Base-by-base conservation (phyloP, 2,329 filamentous ascomycete species). In the Didymella lethalis region DNA sequence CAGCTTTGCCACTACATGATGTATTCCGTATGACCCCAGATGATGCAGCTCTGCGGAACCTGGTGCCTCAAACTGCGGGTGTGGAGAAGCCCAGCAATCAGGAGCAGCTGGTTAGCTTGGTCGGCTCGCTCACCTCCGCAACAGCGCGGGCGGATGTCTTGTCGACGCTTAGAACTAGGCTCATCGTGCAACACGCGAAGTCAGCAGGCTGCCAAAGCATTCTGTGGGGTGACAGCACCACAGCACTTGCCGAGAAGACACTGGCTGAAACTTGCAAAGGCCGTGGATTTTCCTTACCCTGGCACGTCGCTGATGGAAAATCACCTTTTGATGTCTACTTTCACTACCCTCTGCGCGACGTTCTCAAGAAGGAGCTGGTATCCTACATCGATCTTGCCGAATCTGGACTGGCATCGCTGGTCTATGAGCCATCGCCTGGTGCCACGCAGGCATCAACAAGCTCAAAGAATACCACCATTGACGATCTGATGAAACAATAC, bases 201-300 rank as follows among this genome's bases (percentile, higher is more conserved):
- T 75, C 80, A 16, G 78, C 83, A 28, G 78, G 73, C 12, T 95
- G 88, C 74, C 85, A 89, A 63, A 88, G 87, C 12, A 84, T 98
- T 41, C 78, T 98, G 1, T 89, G 95, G 77, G 93, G 91, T 23
- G 89, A 94, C 77, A 96, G 88, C 65, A 97, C 95, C 20, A 97
- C 93, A 5, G 86, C 88, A 16, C 86, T 99, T 29, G 94, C 95
- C 4, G 92, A 94, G 66, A 88, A 92, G 70, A 91, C 92, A 0
- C 85, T 99, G 14, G 84, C 92, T 7, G 92, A 95, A 78, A 93
- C 94, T 2, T 93, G 94, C 25, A 97, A 97, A 78, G 95, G 95
- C 1, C 86, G 94, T 48, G 95, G 94, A 0, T 93, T 90, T 66
- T 87, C 90, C 4, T 79, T 98, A 20, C 91, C 93, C 0, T 94